phyloP scores from a whole-genome alignment of 495 filamentous ascomycete genomes.

The Neurospora cerealis region DNA sequence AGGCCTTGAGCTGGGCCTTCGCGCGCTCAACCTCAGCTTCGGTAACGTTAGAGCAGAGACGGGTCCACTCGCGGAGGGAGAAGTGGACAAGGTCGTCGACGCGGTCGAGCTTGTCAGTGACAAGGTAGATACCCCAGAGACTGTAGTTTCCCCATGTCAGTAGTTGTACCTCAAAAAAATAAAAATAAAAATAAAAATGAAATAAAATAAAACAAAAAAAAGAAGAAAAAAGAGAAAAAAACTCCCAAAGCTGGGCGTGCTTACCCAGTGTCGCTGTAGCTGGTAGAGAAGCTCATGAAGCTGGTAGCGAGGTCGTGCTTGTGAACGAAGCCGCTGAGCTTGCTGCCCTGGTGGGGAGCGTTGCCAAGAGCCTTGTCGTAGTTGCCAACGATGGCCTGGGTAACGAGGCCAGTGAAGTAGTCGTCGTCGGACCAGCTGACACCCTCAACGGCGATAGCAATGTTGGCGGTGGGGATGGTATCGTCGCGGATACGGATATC shows the following conservation, averaged over 20 bases:
- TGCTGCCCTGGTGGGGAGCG: constrained; percentile 91
- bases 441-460: constrained; percentile 97
- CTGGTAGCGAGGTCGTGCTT: constrained; percentile 92
- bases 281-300: constrained; percentile 99
- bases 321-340: constrained; percentile 87
- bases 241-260: constrained; percentile 11
- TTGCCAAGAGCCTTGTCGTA: constrained; percentile 99
- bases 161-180: background rate
- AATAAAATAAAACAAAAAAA: background rate
- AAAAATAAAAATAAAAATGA: background rate
- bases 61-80: constrained; percentile 94
- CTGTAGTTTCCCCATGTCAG: constrained; percentile 35
- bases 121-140: constrained; percentile 98
- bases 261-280: constrained; percentile 98
- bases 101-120: constrained; percentile 74
- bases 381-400: constrained; percentile 98
- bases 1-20: constrained; percentile 98
- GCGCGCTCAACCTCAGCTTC: constrained; percentile 92
- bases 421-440: constrained; percentile 98
- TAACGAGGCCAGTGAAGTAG: constrained; percentile 96
- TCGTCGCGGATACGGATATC: constrained; percentile 93
- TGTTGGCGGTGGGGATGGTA: constrained; percentile 90
- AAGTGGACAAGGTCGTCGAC: constrained; percentile 97
- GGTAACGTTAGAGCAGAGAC: constrained; percentile 75
- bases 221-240: background rate